Percentiles rank a stretch among this genome's conserved stretches.
Evolutionary conservation across 805 yeast genomes (phyloP).

Genomic region (Clavispora phyllophila): DNA sequence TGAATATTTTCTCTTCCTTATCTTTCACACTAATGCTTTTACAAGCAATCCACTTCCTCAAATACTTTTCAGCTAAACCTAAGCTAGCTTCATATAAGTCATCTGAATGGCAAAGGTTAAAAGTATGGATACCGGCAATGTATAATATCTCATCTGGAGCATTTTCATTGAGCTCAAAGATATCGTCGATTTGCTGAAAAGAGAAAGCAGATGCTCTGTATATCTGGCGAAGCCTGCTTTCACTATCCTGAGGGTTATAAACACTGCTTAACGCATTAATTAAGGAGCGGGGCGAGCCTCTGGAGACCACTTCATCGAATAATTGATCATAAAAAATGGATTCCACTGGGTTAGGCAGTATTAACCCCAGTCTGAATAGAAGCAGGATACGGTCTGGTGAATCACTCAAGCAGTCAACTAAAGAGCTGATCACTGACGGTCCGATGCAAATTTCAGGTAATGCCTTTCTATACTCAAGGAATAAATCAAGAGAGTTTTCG

Average conservation of each 20-base stretch:
- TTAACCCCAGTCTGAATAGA: neutral
- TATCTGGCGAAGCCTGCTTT: neutral
- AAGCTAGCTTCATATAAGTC: neutral
- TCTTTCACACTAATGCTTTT: too few species aligned
- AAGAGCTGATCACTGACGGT: neutral
- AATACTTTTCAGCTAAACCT: neutral
- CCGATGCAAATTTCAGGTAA: neutral
- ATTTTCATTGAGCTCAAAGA: neutral
- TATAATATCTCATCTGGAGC: neutral
- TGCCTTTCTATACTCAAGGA: neutral
- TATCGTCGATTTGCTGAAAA: neutral
- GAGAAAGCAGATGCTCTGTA: neutral
- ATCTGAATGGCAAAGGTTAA: neutral
- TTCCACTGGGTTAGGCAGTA: neutral
- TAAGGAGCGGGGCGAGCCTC: neutral
- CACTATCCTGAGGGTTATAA: neutral
- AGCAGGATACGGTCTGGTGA: neutral
- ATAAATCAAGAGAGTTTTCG: neutral
- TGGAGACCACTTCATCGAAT: neutral
- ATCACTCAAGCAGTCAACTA: neutral
- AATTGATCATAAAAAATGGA: neutral
- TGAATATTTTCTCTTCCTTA: neutral
- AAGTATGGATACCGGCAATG: neutral
- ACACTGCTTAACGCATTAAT: neutral
- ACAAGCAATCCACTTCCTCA: neutral